Percentiles rank a stretch among this genome's conserved stretches.
These are phyloP conservation scores for Fusarium irregulare DNA, from an alignment of 2,329 filamentous ascomycete species.

Conservation along the genomic window DNA sequence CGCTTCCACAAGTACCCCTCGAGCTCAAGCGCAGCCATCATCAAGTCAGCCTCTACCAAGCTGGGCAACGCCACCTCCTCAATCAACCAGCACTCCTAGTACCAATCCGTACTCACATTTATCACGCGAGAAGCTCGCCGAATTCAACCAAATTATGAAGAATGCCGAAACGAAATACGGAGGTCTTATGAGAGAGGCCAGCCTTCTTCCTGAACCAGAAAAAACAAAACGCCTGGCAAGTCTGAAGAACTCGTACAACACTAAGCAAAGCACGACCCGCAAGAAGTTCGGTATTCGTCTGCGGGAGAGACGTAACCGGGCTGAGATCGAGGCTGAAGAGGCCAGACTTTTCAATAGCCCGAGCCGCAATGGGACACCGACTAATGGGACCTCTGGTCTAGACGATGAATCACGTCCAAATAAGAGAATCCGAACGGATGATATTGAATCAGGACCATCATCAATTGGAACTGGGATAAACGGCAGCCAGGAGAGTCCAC, in stretches of 20 bases:
- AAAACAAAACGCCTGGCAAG: conserved; percentile 52
- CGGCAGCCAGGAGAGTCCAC: conserved; percentile 29
- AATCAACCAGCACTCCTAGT: conserved; percentile 26
- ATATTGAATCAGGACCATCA: conserved; percentile 9
- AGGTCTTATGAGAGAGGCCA: conserved; percentile 57
- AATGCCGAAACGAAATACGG: conserved; percentile 52
- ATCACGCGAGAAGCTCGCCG: conserved; percentile 40
- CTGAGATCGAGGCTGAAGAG: conserved; percentile 59
- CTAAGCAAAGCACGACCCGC: conserved; percentile 66
- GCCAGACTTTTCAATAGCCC: conserved; percentile 49
- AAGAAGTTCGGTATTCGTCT: conserved; percentile 69
- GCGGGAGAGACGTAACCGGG: conserved; percentile 59
- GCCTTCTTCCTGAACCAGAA: conserved; percentile 51
- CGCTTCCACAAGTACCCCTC: not conserved
- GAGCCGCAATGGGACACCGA: conserved; percentile 21
- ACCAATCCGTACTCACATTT: conserved; percentile 61
- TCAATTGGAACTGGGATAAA: not conserved
- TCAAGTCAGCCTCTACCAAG: conserved; percentile 1
- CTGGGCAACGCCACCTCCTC: conserved; percentile 2
- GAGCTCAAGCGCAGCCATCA: not conserved
- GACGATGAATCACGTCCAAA: conserved; percentile 20
- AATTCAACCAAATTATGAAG: conserved; percentile 48
- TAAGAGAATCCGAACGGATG: conserved; percentile 44
- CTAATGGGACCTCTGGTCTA: conserved; percentile 5
- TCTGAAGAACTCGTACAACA: conserved; percentile 65